Conservation (phyloP, 306 rosid genomes). For the Lathyrus sativus region DNA sequence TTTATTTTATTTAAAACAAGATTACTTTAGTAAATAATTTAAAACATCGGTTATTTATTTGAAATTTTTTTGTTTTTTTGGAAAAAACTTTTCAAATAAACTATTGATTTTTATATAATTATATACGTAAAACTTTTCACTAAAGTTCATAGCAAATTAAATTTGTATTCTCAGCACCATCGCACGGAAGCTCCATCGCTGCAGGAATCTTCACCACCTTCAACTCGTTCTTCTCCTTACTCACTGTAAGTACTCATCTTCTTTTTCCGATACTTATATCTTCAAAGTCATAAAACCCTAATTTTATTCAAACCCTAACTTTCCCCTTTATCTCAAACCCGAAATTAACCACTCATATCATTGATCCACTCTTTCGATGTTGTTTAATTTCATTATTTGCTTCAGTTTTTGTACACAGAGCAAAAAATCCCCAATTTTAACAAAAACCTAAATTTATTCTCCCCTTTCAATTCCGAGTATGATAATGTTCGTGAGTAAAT, state of each 20-base stretch:
- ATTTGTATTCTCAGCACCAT: neutral
- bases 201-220: neutral
- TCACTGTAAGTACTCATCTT: neutral
- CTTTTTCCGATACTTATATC: too few relatives aligned
- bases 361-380: neutral
- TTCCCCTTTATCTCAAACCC: neutral
- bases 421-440: neutral
- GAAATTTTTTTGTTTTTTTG: too few relatives aligned
- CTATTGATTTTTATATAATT: too few relatives aligned
- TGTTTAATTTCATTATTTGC: neutral
- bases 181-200: neutral
- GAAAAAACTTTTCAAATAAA: too few relatives aligned
- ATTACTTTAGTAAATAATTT: too few relatives aligned
- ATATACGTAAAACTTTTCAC: too few relatives aligned
- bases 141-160: too few relatives aligned
- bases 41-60: too few relatives aligned
- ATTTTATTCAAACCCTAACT: neutral
- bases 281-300: neutral
- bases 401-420: neutral
- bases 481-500: too few relatives aligned
- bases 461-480: too few relatives aligned
- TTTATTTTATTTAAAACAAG: too few relatives aligned
- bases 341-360: neutral
- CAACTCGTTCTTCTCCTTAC: neutral
- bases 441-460: neutral